Percentiles rank a stretch among this genome's conserved stretches.
These are phyloP conservation scores for Nakazawaea ishiwadae DNA, from an alignment of 805 yeast species.

Conservation along the genomic window DNA sequence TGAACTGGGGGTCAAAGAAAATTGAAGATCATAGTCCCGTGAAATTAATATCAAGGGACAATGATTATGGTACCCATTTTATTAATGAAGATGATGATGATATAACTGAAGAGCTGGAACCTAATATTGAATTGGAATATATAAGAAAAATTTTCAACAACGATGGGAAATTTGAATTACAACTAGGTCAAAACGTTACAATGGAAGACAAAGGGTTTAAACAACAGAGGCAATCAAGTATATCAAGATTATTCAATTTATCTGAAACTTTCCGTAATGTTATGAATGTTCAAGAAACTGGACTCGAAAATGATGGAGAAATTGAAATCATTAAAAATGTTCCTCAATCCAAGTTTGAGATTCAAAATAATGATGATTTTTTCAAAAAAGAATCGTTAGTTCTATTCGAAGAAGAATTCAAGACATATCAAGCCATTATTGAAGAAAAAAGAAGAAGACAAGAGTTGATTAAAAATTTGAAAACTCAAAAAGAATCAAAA, in stretches of 20 bases:
- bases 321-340: too few species aligned
- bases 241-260: slow-evolving; percentile 1
- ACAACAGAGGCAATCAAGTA: background rate
- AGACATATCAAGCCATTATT: slow-evolving; percentile 38
- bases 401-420: slow-evolving; percentile 30
- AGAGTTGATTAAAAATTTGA: slow-evolving; percentile 29
- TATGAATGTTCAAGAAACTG: background rate
- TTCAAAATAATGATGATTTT: slow-evolving; percentile 1
- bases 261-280: slow-evolving; percentile 6
- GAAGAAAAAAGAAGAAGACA: slow-evolving; percentile 35
- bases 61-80: slow-evolving; percentile 12
- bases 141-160: slow-evolving; percentile 12
- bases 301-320: too few species aligned
- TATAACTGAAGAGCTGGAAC: slow-evolving; percentile 3
- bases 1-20: slow-evolving; percentile 11
- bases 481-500: slow-evolving; percentile 28
- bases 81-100: background rate
- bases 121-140: slow-evolving; percentile 11
- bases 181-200: background rate
- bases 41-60: too few species aligned
- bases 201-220: too few species aligned
- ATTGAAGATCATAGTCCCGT: too few species aligned
- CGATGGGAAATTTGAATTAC: slow-evolving; percentile 10
- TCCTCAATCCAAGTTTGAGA: background rate
- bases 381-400: slow-evolving; percentile 4